Evolutionary conservation across 257 asterid genomes (phyloP), one percentile per base, ranked within the genome.

Genomic region (Ajuga chamaepitys): DNA sequence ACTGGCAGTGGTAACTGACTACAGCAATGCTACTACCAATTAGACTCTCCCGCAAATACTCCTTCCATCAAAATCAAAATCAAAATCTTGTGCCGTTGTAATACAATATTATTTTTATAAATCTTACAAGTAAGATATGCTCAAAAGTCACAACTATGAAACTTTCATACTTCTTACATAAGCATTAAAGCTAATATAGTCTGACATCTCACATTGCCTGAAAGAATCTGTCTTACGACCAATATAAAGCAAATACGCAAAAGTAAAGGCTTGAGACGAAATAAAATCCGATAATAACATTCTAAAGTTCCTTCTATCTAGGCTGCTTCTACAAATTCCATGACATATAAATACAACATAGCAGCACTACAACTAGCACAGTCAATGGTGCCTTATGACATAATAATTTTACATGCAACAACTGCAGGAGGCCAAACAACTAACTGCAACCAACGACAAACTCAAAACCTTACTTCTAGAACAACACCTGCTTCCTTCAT

Each of bases 241-340:
- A n/a, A n/a, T 58, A 58, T 26, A 4, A 21, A n/a, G 59, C 16
- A 21, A 18, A 60, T 40, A 50, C 7, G 12, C 56, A 9, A 5
- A 35, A 32, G 20, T 12, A 5, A 47, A 24, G 35, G 57, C 37
- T 48, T 35, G 55, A 28, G 35, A 25, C 62, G 3, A 40, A 32
- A 40, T 51, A 56, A 25, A 37, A 66, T 26, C 18, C 13, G 37
- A 30, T 30, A 60, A 54, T 59, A 34, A 56, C 63, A 37, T 57
- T 34, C 50, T 37, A 28, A 56, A 52, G 45, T 58, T 71, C n/a
- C n/a, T 68, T 26, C 70, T 68, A 60, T 37, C 76, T 64, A 40
- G 60, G 44, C 74, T 70, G 68, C 65, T 69, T 35, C 62, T 71
- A 68, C 80, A 78, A 68, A 71, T 67, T 45, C 35, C 73, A 58